Percentiles rank a stretch among this genome's conserved stretches.
Conservation (phyloP, 2,329 filamentous ascomycete species). For the Dactylonectria macrodidyma region DNA sequence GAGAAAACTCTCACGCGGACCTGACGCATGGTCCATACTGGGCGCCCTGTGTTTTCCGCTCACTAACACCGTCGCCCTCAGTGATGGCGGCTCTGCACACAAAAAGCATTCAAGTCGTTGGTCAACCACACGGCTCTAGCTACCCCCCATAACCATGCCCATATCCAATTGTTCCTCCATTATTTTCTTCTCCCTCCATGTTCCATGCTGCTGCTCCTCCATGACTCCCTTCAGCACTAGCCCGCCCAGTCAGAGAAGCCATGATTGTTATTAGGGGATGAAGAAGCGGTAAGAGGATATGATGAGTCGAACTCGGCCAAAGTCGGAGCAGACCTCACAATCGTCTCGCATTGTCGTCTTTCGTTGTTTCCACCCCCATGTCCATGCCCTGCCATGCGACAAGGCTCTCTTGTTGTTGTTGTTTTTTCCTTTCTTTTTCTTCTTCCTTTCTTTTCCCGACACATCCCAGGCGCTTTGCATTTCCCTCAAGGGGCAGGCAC, state of each 20-base stretch:
- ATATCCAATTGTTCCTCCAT: background rate
- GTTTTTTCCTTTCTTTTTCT: constrained; percentile 7
- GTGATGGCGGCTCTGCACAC: background rate
- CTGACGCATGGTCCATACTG: constrained; percentile 9
- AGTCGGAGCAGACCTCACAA: constrained; percentile 36
- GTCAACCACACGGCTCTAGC: background rate
- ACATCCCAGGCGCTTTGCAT: constrained; percentile 8
- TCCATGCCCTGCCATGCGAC: constrained; percentile 21
- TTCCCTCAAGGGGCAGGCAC: constrained; percentile 5
- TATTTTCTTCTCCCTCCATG: background rate
- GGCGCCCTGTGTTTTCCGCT: background rate
- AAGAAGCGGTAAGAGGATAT: constrained; percentile 35
- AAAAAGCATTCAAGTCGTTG: background rate
- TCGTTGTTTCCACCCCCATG: constrained; percentile 11
- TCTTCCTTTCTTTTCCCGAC: constrained; percentile 5
- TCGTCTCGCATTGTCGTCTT: constrained; percentile 7
- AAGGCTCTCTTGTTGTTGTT: background rate
- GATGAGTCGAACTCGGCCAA: constrained; percentile 42
- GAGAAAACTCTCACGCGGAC: constrained; percentile 11
- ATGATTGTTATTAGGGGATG: background rate
- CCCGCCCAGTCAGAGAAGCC: background rate
- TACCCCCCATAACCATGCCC: background rate
- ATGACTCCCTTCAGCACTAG: constrained; percentile 2
- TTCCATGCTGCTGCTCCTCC: background rate
- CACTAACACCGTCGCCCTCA: background rate